Conservation (phyloP, 176 grass and related monocot genomes). For the Oropetium thomaeum region DNA sequence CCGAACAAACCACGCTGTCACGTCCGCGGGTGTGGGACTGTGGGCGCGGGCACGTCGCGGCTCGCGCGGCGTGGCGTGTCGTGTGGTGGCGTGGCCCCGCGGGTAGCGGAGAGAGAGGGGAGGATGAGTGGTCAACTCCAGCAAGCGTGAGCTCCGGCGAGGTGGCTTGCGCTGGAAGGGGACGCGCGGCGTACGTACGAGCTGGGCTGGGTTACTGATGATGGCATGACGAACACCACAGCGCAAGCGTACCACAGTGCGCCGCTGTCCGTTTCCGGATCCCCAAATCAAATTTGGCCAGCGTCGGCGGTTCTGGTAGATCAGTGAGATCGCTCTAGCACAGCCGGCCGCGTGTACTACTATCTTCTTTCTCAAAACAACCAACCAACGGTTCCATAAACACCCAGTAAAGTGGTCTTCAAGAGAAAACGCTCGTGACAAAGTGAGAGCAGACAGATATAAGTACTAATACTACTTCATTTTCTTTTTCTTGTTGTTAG, state of each 20-base stretch:
- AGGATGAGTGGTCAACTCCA: neutral
- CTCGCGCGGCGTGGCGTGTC: neutral
- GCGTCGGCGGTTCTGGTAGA: neutral
- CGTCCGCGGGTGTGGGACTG: neutral
- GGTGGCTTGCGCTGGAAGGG: neutral
- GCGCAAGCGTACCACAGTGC: neutral
- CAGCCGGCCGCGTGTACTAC: neutral
- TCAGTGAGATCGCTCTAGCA: neutral
- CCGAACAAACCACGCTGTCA: neutral
- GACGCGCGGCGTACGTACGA: neutral
- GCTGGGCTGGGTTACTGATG: too few species aligned
- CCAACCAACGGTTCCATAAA: too few species aligned
- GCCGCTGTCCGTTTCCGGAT: neutral
- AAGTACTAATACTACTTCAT: too few species aligned
- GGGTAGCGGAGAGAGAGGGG: neutral
- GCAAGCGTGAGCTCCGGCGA: neutral
- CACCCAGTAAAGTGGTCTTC: too few species aligned
- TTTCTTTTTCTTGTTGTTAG: too few species aligned
- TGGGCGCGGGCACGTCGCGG: neutral
- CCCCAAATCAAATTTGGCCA: neutral
- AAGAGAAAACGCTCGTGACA: too few species aligned
- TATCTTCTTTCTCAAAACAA: neutral
- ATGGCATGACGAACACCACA: neutral
- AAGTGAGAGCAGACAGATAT: too few species aligned
- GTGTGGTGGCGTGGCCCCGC: constrained; percentile 18